A percentile compares a stretch with the other conserved stretches of the same genome.
Conservation (phyloP, 176 grass and related monocot species). For the Tuctoria greenei region DNA sequence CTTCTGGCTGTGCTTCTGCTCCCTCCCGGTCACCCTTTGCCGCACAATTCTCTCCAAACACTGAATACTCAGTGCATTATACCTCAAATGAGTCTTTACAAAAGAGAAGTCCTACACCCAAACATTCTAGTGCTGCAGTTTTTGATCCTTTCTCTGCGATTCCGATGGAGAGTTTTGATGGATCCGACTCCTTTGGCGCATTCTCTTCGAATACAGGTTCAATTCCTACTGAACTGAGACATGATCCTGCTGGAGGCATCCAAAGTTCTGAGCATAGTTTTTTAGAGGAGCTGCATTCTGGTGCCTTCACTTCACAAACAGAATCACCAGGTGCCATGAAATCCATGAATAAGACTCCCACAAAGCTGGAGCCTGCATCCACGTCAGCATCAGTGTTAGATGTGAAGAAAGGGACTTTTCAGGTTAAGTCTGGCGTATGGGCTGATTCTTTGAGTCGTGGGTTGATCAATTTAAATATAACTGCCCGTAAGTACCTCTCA, state of each 20-base stretch:
- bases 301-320: constrained; percentile 27
- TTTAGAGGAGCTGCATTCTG: constrained; percentile 41
- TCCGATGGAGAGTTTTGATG: constrained; percentile 30
- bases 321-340: constrained; percentile 22
- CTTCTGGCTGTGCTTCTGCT: constrained; percentile 24
- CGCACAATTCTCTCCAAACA: too few species aligned
- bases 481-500: constrained; percentile 57
- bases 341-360: constrained; percentile 23
- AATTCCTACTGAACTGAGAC: constrained; percentile 12
- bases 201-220: constrained; percentile 37
- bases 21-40: too few species aligned
- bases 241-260: not conserved
- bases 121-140: constrained; percentile 10
- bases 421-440: constrained; percentile 82
- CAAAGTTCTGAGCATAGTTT: constrained; percentile 26
- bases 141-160: constrained; percentile 47
- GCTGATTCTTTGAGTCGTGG: constrained; percentile 89
- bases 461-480: constrained; percentile 78
- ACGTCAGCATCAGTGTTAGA: constrained; percentile 32
- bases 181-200: constrained; percentile 25
- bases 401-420: constrained; percentile 51
- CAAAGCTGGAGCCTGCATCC: constrained; percentile 22
- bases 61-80: too few species aligned
- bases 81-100: constrained; percentile 36
- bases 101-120: constrained; percentile 19